These are phyloP conservation scores for Zymoseptoria ardabiliae DNA, from an alignment of 2,329 filamentous ascomycete species.

Conservation along the genomic window DNA sequence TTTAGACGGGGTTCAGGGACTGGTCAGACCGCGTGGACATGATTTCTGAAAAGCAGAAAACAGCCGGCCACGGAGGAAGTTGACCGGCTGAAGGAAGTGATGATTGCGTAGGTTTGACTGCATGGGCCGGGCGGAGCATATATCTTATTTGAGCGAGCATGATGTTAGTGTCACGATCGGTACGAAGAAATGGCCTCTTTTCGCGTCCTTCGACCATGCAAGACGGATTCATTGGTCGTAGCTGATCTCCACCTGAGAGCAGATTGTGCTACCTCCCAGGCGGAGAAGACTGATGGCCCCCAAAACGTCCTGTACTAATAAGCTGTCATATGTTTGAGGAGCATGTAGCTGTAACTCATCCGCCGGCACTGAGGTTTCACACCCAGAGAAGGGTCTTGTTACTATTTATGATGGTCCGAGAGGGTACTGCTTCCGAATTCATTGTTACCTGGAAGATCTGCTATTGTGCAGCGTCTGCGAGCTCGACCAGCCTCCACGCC, in stretches of 20 bases:
- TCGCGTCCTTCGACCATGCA: background rate
- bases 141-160: background rate
- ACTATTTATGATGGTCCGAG: background rate
- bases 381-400: background rate
- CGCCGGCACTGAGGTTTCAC: background rate
- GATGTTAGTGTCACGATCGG: background rate
- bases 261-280: background rate
- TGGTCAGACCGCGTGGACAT: background rate
- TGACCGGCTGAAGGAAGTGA: background rate
- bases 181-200: background rate
- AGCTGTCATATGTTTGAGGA: too few relatives aligned
- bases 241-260: background rate
- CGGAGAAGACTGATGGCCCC: too few relatives aligned
- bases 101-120: background rate
- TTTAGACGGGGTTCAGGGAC: background rate
- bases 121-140: background rate
- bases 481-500: too few relatives aligned
- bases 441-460: background rate
- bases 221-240: background rate
- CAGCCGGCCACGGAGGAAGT: background rate
- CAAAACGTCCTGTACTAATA: too few relatives aligned
- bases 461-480: too few relatives aligned
- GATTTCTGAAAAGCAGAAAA: background rate
- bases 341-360: background rate
- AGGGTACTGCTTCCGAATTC: background rate